These are phyloP conservation scores for Pestalotiopsis sp. DNA, from an alignment of 2,329 filamentous ascomycete species.

Conservation along the genomic window DNA sequence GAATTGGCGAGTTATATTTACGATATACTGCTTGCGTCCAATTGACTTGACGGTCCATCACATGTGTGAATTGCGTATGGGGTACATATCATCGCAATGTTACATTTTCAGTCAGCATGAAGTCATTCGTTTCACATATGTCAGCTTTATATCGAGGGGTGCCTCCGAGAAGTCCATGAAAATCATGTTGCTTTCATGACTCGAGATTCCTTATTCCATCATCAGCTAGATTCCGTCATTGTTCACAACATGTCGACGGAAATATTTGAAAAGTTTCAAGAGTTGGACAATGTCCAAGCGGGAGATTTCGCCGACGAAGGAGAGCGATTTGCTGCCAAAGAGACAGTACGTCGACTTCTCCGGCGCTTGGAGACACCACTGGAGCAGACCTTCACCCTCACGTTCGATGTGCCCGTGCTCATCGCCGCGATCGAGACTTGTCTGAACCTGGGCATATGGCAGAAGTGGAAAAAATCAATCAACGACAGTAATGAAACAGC, in stretches of 20 bases:
- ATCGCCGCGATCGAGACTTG: slow-evolving; percentile 22
- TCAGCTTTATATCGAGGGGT: too few relatives aligned
- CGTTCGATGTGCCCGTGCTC: slow-evolving; percentile 20
- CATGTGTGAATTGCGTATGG: not conserved
- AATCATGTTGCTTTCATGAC: too few relatives aligned
- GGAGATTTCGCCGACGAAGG: slow-evolving; percentile 13
- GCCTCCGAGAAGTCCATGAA: too few relatives aligned
- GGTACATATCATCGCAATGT: not conserved
- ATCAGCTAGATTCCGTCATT: not conserved
- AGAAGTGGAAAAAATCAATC: slow-evolving; percentile 19
- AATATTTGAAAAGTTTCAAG: not conserved
- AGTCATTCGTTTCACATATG: too few relatives aligned
- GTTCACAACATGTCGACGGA: not conserved
- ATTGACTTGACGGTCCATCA: too few relatives aligned
- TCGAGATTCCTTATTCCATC: not conserved
- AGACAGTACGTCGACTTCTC: slow-evolving; percentile 21
- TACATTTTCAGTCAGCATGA: too few relatives aligned
- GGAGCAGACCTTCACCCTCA: slow-evolving; percentile 21
- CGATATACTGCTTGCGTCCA: too few relatives aligned
- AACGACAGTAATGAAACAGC: slow-evolving; percentile 15
- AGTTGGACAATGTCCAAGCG: not conserved
- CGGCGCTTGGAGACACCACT: slow-evolving; percentile 21
- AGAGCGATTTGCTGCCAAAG: slow-evolving; percentile 21
- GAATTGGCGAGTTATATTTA: too few relatives aligned
- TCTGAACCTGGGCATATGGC: slow-evolving; percentile 25